Evolutionary conservation across 768 basidiomycete genomes (phyloP).

Genomic region (Boletus speciosus): DNA sequence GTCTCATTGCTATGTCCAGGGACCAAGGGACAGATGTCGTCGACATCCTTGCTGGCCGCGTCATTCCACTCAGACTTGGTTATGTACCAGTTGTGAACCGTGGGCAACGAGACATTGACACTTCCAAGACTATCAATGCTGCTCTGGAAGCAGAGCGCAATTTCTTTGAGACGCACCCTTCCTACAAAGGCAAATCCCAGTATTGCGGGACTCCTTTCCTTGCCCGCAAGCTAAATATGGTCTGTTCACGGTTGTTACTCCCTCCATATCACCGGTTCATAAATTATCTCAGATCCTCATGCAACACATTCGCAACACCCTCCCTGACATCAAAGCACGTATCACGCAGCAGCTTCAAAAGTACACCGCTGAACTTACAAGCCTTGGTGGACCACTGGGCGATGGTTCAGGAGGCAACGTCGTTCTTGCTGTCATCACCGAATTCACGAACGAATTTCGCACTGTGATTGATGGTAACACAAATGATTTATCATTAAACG

Average conservation of each 20-base stretch:
- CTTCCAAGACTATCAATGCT: conserved; percentile 73
- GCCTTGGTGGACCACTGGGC: conserved; percentile 84
- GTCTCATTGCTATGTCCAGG: conserved; percentile 44
- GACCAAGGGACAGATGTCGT: conserved; percentile 98
- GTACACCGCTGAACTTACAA: conserved; percentile 76
- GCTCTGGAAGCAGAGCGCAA: conserved; percentile 88
- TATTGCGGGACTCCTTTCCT: conserved; percentile 98
- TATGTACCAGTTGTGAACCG: conserved; percentile 99
- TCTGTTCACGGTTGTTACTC: conserved; percentile 32
- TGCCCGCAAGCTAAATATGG: conserved; percentile 92
- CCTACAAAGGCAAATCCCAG: conserved; percentile 90
- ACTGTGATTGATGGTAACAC: conserved; percentile 97
- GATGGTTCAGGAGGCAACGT: conserved; percentile 86
- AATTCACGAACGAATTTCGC: conserved; percentile 96
- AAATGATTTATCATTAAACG: conserved; percentile 91
- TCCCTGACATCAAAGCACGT: conserved; percentile 98
- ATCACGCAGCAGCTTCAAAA: conserved; percentile 90
- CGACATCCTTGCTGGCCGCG: conserved; percentile 94
- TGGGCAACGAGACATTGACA: conserved; percentile 95
- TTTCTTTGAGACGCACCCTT: conserved; percentile 92
- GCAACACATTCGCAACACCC: conserved; percentile 95
- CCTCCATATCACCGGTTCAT: neutral
- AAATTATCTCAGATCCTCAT: conserved; percentile 74
- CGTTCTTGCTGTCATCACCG: conserved; percentile 95
- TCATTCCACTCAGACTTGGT: conserved; percentile 93